Base-by-base conservation (phyloP, 495 filamentous ascomycete genomes). In the Massariosphaeria phaeospora region DNA sequence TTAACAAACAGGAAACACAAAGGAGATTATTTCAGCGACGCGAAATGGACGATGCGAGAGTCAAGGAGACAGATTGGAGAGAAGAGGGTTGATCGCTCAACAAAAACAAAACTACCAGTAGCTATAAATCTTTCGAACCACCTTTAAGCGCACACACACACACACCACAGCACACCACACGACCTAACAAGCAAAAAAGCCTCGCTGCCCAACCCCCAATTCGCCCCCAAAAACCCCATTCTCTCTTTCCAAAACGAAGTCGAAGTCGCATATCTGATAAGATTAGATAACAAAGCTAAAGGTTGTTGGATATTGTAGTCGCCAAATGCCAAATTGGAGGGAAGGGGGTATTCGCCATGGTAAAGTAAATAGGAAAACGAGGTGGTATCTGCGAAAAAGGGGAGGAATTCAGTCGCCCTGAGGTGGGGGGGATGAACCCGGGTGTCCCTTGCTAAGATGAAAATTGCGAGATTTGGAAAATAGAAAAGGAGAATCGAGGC, bases 261-360 rank as follows among this genome's bases (percentile, higher is more conserved):
- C 38, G 24, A 40, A 21, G 24, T 21, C 20, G 15, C 8, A 23
- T 12, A 21, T 21, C n/a, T 17, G 12, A 21, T 36, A 17, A 36
- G 20, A 21, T 40, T 7, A 21, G 20, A 40, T 40, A 21, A 40
- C 24, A 21, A 40, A 45, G n/a, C n/a, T n/a, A n/a, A n/a, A n/a
- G n/a, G n/a, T n/a, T n/a, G n/a, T n/a, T n/a, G n/a, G n/a, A n/a
- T n/a, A n/a, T n/a, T 27, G 41, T 45, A 45, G 23, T 52, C 48
- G 48, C 48, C 48, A 50, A 52, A 52, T 52, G 48, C 44, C 35
- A 52, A 52, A 42, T 50, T 50, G 20, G 13, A 3, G 15, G 4
- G 30, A n/a, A 9, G 23, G 48, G 48, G 48, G 48, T 52, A 52
- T 52, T 52, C 47, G 47, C 47, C 47, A 17, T 38, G n/a, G 34